phyloP scores from a whole-genome alignment of 352 stramenopile species.

The Phytophthora quininea region DNA sequence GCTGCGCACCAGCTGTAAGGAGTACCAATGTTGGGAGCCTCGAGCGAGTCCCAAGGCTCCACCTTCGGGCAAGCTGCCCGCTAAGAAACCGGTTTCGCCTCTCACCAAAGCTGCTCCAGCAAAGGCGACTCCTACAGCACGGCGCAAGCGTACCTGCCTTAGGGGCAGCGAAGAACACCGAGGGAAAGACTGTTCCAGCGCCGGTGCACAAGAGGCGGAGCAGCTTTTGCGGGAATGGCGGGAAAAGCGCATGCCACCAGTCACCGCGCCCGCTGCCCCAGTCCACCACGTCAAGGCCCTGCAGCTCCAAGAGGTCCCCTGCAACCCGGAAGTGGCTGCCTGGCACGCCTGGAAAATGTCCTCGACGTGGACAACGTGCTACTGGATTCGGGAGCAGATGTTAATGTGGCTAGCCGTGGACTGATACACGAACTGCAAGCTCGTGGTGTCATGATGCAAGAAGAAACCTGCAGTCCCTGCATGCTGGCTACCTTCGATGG shows the following conservation, averaged over 20 bases:
- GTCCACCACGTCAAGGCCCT: constrained; percentile 1
- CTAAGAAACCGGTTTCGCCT: not conserved
- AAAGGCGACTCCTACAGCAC: not conserved
- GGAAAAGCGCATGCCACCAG: not conserved
- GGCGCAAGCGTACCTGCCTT: constrained; percentile 6
- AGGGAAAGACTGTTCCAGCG: constrained; percentile 9
- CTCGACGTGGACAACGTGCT: constrained; percentile 6
- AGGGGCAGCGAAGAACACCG: constrained; percentile 1
- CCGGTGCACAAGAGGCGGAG: not conserved
- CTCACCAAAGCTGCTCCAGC: not conserved
- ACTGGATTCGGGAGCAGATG: constrained; percentile 5
- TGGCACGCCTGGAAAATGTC: not conserved
- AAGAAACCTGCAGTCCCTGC: not conserved
- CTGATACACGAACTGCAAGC: not conserved
- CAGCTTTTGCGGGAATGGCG: constrained; percentile 7
- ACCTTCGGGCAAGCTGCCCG: not conserved
- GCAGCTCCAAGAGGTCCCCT: not conserved
- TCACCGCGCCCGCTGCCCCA: not conserved
- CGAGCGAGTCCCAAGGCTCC: not conserved
- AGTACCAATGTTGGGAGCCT: constrained; percentile 11
- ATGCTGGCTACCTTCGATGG: not conserved
- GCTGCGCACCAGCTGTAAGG: constrained; percentile 7
- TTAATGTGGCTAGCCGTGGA: constrained; percentile 1
- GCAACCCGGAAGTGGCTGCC: not conserved
- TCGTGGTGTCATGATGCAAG: not conserved